These are phyloP conservation scores for Saccharomyces hybrid DNA, from an alignment of 1,139 yeast genomes.

Conservation along the genomic window DNA sequence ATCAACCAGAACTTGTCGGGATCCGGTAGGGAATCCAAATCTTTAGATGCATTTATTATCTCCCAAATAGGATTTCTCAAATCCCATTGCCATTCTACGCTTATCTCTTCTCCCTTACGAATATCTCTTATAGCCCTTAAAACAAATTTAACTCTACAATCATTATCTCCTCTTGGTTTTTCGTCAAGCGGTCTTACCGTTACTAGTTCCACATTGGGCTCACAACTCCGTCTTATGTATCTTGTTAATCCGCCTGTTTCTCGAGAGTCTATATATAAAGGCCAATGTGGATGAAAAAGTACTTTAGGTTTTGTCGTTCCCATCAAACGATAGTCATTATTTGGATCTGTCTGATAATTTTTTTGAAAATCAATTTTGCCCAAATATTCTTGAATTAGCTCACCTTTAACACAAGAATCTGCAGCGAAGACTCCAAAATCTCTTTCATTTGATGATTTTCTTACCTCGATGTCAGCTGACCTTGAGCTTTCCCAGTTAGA, in stretches of 20 bases:
- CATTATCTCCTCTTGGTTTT: constrained; percentile 2
- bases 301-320: constrained; percentile 83
- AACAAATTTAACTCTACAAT: constrained; percentile 35
- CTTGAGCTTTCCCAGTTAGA: not conserved
- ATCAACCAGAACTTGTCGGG: constrained; percentile 48
- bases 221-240: constrained; percentile 68
- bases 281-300: constrained; percentile 42
- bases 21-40: constrained; percentile 37
- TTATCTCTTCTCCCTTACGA: constrained; percentile 54
- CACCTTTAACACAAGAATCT: constrained; percentile 38
- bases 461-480: constrained; percentile 11
- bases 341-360: constrained; percentile 52
- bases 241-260: constrained; percentile 68
- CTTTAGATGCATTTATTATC: constrained; percentile 37
- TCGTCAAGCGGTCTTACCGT: constrained; percentile 37
- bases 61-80: constrained; percentile 60
- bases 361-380: constrained; percentile 67
- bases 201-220: constrained; percentile 63
- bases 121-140: constrained; percentile 54
- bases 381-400: constrained; percentile 52
- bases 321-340: constrained; percentile 68
- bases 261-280: constrained; percentile 68
- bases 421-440: constrained; percentile 49
- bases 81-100: constrained; percentile 90
- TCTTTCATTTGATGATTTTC: constrained; percentile 32